Percentiles rank a stretch among this genome's conserved stretches.
phyloP scores from a whole-genome alignment of 306 rosid species.

The Lotus japonicus region DNA sequence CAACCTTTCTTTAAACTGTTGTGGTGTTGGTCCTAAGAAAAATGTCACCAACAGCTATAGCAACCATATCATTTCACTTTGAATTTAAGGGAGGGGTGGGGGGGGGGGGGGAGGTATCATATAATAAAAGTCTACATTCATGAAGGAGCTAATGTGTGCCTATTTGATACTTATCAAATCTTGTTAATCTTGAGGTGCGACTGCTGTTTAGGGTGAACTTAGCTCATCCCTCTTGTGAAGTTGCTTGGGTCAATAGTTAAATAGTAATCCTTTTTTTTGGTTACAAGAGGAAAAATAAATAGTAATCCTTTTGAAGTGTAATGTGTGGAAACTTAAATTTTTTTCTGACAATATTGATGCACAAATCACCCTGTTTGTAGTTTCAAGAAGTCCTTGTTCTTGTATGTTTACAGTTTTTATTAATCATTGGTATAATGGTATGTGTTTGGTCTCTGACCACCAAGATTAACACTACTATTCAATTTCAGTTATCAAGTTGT shows the following conservation, averaged over 20 bases:
- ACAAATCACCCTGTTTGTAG: background rate
- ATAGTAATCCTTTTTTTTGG: too few relatives aligned
- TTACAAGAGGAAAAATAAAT: too few relatives aligned
- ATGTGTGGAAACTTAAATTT: background rate
- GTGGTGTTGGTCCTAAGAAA: background rate
- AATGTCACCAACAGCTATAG: background rate
- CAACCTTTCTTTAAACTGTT: background rate
- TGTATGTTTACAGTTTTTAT: background rate
- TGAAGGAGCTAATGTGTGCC: background rate
- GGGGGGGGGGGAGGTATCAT: background rate
- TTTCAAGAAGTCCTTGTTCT: background rate
- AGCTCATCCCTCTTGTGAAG: background rate
- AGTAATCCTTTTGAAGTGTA: background rate
- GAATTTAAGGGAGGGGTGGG: background rate
- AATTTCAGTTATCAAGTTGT: conserved; percentile 89
- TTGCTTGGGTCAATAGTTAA: background rate
- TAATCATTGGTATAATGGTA: background rate
- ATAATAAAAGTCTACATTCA: background rate
- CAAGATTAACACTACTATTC: background rate
- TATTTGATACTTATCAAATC: background rate
- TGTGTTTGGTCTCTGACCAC: background rate
- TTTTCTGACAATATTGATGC: background rate
- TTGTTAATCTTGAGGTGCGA: background rate
- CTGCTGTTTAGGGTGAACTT: background rate
- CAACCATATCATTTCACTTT: background rate